These are phyloP conservation scores for Pseudocercospora fuligena DNA, from an alignment of 2,329 filamentous ascomycete species.

Conservation along the genomic window DNA sequence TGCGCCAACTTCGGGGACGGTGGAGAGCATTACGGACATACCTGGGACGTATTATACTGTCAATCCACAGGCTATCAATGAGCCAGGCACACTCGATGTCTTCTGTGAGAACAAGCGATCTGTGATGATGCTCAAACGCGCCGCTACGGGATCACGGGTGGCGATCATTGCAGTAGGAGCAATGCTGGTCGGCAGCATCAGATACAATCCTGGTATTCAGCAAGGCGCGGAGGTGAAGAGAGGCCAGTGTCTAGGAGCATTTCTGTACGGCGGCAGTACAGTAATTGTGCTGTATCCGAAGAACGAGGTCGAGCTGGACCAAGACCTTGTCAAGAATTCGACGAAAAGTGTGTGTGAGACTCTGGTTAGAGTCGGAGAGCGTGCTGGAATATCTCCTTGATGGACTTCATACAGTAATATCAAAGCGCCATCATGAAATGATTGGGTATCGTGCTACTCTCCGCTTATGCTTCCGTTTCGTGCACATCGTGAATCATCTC, in stretches of 20 bases:
- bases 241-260: conserved; percentile 49
- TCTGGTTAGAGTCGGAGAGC: conserved; percentile 46
- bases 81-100: conserved; percentile 46
- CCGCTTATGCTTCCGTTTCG: neutral
- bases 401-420: neutral
- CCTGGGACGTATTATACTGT: conserved; percentile 49
- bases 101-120: conserved; percentile 51
- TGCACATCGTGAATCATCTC: conserved; percentile 25
- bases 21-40: conserved; percentile 44
- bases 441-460: neutral
- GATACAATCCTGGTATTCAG: conserved; percentile 45
- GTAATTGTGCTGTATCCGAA: conserved; percentile 48
- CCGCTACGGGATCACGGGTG: conserved; percentile 37
- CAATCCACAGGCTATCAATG: conserved; percentile 50
- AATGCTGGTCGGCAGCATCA: conserved; percentile 51
- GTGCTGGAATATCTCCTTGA: conserved; percentile 28
- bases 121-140: conserved; percentile 46
- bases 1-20: conserved; percentile 41
- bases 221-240: conserved; percentile 41
- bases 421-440: neutral
- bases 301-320: conserved; percentile 44
- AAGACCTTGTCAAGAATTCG: conserved; percentile 48
- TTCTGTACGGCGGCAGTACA: conserved; percentile 51
- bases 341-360: conserved; percentile 47
- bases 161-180: conserved; percentile 50